These are phyloP conservation scores for Quercus glauca DNA, from an alignment of 306 rosid genomes.

Conservation along the genomic window DNA sequence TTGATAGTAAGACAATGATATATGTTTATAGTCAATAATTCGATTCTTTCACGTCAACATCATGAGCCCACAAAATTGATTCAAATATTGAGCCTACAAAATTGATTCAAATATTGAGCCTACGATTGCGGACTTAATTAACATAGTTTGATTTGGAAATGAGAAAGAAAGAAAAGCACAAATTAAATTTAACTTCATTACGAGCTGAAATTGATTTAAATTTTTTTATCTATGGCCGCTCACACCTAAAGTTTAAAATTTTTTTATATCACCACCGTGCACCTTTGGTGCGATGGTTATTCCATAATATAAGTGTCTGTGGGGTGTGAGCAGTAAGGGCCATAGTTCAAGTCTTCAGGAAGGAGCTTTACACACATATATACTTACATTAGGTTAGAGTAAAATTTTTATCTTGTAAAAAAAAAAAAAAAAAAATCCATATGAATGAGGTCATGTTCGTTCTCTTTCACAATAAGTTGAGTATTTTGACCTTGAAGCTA, in stretches of 20 bases:
- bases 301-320: too few relatives aligned
- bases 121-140: slow-evolving; percentile 5
- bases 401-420: too few relatives aligned
- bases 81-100: background rate
- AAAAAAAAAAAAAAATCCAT: too few relatives aligned
- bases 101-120: background rate
- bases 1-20: background rate
- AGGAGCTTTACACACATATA: too few relatives aligned
- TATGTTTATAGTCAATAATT: background rate
- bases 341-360: fast-evolving
- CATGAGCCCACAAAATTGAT: background rate
- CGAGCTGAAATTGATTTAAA: background rate
- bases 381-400: fast-evolving
- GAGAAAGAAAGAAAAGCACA: background rate
- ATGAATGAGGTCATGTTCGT: too few relatives aligned
- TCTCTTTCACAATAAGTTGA: too few relatives aligned
- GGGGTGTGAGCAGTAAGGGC: fast-evolving
- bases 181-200: background rate
- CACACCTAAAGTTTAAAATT: too few relatives aligned
- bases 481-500: too few relatives aligned
- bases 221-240: too few relatives aligned
- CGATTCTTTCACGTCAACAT: slow-evolving; percentile 8
- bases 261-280: fast-evolving
- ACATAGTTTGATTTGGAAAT: background rate
- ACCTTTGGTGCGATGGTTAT: fast-evolving